Conservation (phyloP, 2,329 filamentous ascomycete genomes). For the Fusarium nanum region DNA sequence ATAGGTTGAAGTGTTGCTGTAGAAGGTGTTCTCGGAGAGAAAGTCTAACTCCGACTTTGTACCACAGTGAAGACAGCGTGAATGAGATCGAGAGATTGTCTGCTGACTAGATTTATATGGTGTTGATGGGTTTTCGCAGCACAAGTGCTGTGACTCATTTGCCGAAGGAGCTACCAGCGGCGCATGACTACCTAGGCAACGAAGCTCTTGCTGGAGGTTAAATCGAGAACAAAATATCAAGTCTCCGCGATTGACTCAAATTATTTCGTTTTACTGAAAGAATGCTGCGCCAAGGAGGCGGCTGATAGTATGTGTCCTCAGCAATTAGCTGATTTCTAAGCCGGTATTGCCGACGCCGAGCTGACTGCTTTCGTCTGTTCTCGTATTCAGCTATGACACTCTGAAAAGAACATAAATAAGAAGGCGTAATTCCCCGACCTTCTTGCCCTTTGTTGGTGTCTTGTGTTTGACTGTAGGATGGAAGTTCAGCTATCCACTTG, state of each 20-base stretch:
- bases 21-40: background rate
- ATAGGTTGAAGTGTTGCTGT: background rate
- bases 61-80: constrained; percentile 7
- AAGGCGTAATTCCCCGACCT: background rate
- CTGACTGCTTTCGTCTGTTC: background rate
- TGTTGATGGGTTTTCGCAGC: background rate
- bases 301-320: background rate
- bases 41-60: background rate
- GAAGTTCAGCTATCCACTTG: too few species aligned
- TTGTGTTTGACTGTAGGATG: background rate
- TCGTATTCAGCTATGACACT: background rate
- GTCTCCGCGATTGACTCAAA: background rate
- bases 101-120: constrained; percentile 10
- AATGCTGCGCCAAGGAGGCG: background rate
- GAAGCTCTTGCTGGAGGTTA: background rate
- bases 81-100: background rate
- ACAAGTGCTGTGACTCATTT: constrained; percentile 24
- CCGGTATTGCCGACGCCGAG: background rate
- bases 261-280: background rate
- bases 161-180: constrained; percentile 13
- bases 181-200: constrained; percentile 7
- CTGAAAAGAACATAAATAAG: background rate
- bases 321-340: constrained; percentile 6
- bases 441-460: background rate
- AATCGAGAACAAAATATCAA: background rate